phyloP scores from a whole-genome alignment of 257 asterid genomes.

The Agastache rugosa region DNA sequence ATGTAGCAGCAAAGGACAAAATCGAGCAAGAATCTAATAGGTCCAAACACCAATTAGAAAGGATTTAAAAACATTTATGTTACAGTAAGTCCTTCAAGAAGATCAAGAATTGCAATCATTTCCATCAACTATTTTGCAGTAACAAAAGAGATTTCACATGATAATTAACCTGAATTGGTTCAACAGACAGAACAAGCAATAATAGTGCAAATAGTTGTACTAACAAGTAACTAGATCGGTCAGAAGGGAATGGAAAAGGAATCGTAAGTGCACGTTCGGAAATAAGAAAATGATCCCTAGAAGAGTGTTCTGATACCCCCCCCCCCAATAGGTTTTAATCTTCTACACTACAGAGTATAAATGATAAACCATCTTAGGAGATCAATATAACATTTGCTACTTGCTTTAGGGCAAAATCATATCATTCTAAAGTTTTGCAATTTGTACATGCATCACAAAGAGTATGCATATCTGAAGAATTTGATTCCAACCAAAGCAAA shows the following conservation, averaged over 20 bases:
- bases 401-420: conserved; percentile 5
- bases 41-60: conserved; percentile 37
- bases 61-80: conserved; percentile 12
- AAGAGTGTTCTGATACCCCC: background rate
- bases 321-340: background rate
- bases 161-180: conserved; percentile 30
- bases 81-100: conserved; percentile 24
- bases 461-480: conserved; percentile 14
- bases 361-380: conserved; percentile 26
- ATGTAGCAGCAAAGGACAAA: conserved; percentile 80
- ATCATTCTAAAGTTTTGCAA: conserved; percentile 25
- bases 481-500: conserved; percentile 28
- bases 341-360: conserved; percentile 18
- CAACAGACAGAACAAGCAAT: conserved; percentile 4
- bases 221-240: background rate
- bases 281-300: conserved; percentile 2
- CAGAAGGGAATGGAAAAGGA: background rate
- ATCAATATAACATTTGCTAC: conserved; percentile 25
- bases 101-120: conserved; percentile 28
- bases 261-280: background rate
- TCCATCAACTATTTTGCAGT: conserved; percentile 12
- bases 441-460: conserved; percentile 23
- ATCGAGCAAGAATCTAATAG: conserved; percentile 94
- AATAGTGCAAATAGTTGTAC: conserved; percentile 14
- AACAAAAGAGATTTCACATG: conserved; percentile 18